phyloP scores from a whole-genome alignment of 768 basidiomycete species.

The Tephrocybe sp. region DNA sequence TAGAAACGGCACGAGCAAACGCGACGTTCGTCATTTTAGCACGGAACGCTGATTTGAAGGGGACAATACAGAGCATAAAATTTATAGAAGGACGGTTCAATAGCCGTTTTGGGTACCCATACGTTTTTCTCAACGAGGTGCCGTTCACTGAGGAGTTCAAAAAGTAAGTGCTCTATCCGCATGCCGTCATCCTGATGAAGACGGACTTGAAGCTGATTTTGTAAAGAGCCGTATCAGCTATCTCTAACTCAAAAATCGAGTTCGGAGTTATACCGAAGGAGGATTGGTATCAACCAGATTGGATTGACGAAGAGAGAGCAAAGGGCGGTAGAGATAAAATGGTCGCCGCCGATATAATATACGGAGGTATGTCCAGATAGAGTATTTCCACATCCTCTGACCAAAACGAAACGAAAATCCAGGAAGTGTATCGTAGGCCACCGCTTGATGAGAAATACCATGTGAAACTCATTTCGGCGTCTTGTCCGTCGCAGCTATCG shows the following conservation, averaged over 20 bases:
- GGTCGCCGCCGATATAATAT: constrained; percentile 45
- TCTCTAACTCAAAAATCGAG: constrained; percentile 27
- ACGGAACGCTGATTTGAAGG: constrained; percentile 59
- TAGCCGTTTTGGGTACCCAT: constrained; percentile 73
- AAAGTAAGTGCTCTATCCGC: constrained; percentile 33
- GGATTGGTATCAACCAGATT: constrained; percentile 77
- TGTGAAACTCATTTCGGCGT: constrained; percentile 11
- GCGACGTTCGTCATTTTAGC: constrained; percentile 45
- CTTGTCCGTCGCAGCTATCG: constrained; percentile 48
- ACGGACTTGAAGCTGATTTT: background rate
- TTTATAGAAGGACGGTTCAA: constrained; percentile 85
- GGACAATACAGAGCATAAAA: constrained; percentile 61
- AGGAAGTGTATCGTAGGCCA: constrained; percentile 35
- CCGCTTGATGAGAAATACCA: background rate
- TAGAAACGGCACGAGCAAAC: background rate
- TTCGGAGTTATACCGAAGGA: constrained; percentile 70
- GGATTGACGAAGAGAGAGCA: constrained; percentile 74
- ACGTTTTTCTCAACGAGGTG: constrained; percentile 86
- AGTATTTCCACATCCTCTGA: background rate
- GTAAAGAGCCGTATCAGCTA: constrained; percentile 20
- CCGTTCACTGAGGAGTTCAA: constrained; percentile 80
- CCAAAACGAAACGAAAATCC: no score
- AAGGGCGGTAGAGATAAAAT: constrained; percentile 55
- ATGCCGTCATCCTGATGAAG: background rate
- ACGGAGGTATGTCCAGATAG: constrained; percentile 31